Conservation (phyloP, 305 asterid species). For the Andrographis paniculata region DNA sequence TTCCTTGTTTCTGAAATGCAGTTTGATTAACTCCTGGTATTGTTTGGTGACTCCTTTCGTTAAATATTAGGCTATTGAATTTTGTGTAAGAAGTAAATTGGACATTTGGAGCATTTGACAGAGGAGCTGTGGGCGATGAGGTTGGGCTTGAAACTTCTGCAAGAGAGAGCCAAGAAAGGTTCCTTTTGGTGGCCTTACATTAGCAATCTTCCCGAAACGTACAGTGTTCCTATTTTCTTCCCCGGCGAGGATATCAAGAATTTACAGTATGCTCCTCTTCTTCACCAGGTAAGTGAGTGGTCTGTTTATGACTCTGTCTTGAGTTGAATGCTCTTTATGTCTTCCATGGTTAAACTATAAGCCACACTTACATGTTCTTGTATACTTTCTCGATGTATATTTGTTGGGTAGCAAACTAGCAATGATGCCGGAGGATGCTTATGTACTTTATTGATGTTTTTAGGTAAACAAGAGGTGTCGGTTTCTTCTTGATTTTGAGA, state of each 20-base stretch:
- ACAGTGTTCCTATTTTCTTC: constrained; percentile 73
- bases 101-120: constrained; percentile 90
- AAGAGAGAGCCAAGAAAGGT: constrained; percentile 68
- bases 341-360: too few relatives aligned
- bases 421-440: not conserved
- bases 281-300: constrained; percentile 58
- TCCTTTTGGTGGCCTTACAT: constrained; percentile 98
- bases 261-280: constrained; percentile 92
- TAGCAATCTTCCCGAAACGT: constrained; percentile 83
- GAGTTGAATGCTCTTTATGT: not conserved
- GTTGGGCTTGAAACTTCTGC: constrained; percentile 83
- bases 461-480: constrained; percentile 95
- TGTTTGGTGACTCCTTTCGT: constrained; percentile 35
- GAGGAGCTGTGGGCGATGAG: constrained; percentile 96
- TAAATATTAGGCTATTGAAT: constrained; percentile 62
- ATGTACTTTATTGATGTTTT: not conserved
- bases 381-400: too few relatives aligned
- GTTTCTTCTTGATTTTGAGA: constrained; percentile 81
- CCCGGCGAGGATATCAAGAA: constrained; percentile 90
- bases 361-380: too few relatives aligned
- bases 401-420: too few relatives aligned
- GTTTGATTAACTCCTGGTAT: constrained; percentile 8
- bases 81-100: constrained; percentile 69
- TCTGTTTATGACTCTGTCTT: not conserved
- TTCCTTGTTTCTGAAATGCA: constrained; percentile 1